Percentiles rank a stretch among this genome's conserved stretches.
Evolutionary conservation across 352 stramenopile species (phyloP).

Genomic region (Hyaloperonospora brassicae): DNA sequence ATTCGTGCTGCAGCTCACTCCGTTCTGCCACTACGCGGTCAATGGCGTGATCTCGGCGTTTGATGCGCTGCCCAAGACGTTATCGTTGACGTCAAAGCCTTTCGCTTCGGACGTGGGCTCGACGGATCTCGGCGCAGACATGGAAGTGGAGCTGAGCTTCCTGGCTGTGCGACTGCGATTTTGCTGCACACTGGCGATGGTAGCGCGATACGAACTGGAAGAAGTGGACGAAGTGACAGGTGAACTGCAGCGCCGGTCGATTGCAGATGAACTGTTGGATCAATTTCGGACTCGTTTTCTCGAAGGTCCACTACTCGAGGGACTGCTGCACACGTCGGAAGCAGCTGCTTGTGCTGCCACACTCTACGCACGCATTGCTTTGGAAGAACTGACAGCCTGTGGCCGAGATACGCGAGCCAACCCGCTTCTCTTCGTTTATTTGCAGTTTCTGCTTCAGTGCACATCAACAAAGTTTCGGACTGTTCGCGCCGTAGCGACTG

Average conservation of each 20-base stretch:
- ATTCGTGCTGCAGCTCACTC: conserved; percentile 80
- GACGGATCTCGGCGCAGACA: conserved; percentile 23
- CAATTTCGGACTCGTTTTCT: conserved; percentile 71
- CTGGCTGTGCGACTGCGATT: conserved; percentile 69
- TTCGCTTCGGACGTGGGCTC: conserved; percentile 12
- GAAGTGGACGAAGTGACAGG: conserved; percentile 38
- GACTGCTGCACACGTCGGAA: conserved; percentile 63
- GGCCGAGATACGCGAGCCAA: conserved; percentile 61
- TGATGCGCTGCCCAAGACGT: conserved; percentile 64
- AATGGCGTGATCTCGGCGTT: conserved; percentile 79
- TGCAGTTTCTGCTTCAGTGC: conserved; percentile 64
- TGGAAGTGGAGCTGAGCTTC: conserved; percentile 44
- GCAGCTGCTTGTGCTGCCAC: conserved; percentile 52
- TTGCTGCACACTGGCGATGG: conserved; percentile 78
- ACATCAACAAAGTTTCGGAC: not conserved
- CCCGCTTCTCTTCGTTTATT: conserved; percentile 64
- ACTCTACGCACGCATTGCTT: conserved; percentile 66
- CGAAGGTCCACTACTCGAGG: conserved; percentile 55
- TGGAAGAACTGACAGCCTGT: conserved; percentile 75
- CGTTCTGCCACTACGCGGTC: conserved; percentile 83
- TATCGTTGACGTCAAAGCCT: conserved; percentile 28
- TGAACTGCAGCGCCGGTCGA: conserved; percentile 39
- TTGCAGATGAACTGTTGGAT: conserved; percentile 63
- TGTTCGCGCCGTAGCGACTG: conserved; percentile 6
- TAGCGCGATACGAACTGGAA: conserved; percentile 60